Conservation (phyloP, 2,329 filamentous ascomycete species). For the Madurella mycetomatis region DNA sequence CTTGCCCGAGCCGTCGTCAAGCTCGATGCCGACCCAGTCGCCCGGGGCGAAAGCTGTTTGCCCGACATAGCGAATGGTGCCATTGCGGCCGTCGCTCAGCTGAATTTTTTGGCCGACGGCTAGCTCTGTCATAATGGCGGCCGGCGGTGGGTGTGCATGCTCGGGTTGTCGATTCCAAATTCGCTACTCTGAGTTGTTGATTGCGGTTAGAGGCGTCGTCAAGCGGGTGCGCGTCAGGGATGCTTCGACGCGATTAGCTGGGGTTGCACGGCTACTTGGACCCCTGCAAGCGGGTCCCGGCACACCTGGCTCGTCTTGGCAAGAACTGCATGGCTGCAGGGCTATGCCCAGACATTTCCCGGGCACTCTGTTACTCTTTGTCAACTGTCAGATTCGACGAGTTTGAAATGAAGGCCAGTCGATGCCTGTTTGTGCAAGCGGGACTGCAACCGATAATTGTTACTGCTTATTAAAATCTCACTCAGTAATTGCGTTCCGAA, state of each 20-base stretch:
- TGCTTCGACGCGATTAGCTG: background rate
- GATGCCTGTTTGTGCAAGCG: too few relatives aligned
- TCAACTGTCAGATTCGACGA: too few relatives aligned
- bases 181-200: background rate
- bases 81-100: slow-evolving; percentile 72
- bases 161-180: background rate
- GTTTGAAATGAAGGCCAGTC: too few relatives aligned
- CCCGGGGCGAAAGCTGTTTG: slow-evolving; percentile 74
- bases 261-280: background rate
- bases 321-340: too few relatives aligned
- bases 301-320: too few relatives aligned
- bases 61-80: slow-evolving; percentile 76
- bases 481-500: background rate
- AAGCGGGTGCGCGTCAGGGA: background rate
- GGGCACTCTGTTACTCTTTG: too few relatives aligned
- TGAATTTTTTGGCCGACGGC: slow-evolving; percentile 69
- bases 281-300: too few relatives aligned
- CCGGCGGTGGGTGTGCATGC: background rate
- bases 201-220: background rate
- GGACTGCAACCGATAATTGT: too few relatives aligned
- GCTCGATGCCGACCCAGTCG: slow-evolving; percentile 85
- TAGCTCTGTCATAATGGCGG: slow-evolving; percentile 40
- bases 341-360: too few relatives aligned
- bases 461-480: too few relatives aligned
- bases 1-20: slow-evolving; percentile 78